These are phyloP conservation scores for Penicillium nordicum DNA, from an alignment of 2,329 filamentous ascomycete species.

Conservation along the genomic window DNA sequence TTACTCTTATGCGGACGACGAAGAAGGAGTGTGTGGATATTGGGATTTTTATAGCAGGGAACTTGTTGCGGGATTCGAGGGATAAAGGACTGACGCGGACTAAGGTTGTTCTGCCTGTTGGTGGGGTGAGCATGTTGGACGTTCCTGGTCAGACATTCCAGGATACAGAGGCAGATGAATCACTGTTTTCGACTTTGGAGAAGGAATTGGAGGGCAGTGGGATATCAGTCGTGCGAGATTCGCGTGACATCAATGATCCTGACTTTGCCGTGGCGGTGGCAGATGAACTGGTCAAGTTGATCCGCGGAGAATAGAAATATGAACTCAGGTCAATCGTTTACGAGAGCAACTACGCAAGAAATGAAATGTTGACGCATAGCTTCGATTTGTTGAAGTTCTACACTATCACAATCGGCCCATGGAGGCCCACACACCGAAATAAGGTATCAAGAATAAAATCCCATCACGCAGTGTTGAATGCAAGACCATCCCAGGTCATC, in stretches of 20 bases:
- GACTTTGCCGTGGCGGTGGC: conserved; percentile 29
- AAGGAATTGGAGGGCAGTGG: conserved; percentile 48
- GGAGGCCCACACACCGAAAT: conserved; percentile 13
- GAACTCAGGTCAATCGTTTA: background rate
- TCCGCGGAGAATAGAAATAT: conserved; percentile 2
- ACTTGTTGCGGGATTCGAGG: conserved; percentile 46
- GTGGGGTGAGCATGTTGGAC: conserved; percentile 61
- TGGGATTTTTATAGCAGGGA: conserved; percentile 55
- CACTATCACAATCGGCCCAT: conserved; percentile 15
- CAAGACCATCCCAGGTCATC: conserved; percentile 36
- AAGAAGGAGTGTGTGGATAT: conserved; percentile 55
- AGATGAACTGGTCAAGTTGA: conserved; percentile 22
- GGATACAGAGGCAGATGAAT: conserved; percentile 48
- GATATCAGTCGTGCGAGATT: conserved; percentile 51
- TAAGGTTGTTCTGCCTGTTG: conserved; percentile 56
- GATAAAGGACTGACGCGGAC: conserved; percentile 24
- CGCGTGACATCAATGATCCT: conserved; percentile 31
- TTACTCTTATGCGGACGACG: conserved; percentile 65
- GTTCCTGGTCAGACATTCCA: conserved; percentile 54
- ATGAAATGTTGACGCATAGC: conserved; percentile 8
- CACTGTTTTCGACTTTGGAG: conserved; percentile 48
- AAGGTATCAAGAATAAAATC: conserved; percentile 26
- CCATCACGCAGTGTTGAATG: conserved; percentile 38
- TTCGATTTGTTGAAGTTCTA: conserved; percentile 11
- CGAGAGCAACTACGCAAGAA: background rate